Conservation (phyloP, 768 basidiomycete genomes). For the Termitomyces sp. region DNA sequence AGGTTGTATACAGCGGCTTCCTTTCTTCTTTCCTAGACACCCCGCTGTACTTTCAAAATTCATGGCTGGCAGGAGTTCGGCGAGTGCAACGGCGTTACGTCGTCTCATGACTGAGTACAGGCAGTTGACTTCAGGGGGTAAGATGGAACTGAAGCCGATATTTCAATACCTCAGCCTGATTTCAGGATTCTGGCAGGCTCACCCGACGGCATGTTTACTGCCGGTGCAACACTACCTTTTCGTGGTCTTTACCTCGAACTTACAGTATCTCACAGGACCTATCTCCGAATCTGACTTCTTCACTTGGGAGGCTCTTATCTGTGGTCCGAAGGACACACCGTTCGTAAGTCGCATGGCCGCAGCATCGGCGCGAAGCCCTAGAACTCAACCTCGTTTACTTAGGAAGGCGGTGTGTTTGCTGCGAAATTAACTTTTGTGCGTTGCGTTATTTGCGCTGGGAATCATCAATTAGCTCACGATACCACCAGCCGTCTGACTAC, state of each 20-base stretch:
- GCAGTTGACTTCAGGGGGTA: slow-evolving; percentile 76
- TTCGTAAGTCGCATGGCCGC: slow-evolving; percentile 51
- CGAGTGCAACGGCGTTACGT: slow-evolving; percentile 67
- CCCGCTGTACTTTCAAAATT: neutral
- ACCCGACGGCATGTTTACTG: slow-evolving; percentile 95
- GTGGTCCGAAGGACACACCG: slow-evolving; percentile 91
- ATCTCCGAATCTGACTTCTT: slow-evolving; percentile 92
- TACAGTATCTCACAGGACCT: slow-evolving; percentile 49
- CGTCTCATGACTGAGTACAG: slow-evolving; percentile 93
- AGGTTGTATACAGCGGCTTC: neutral
- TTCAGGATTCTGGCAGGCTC: slow-evolving; percentile 43
- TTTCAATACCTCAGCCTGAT: slow-evolving; percentile 6
- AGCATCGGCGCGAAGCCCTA: neutral
- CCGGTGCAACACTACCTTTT: slow-evolving; percentile 38
- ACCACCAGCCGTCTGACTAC: slow-evolving; percentile 80
- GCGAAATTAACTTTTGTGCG: slow-evolving; percentile 90
- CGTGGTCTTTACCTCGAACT: neutral
- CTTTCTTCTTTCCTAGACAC: neutral
- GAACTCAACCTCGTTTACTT: slow-evolving; percentile 2
- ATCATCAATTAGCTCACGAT: neutral
- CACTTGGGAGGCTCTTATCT: slow-evolving; percentile 93
- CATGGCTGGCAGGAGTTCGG: slow-evolving; percentile 52
- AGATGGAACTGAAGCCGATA: slow-evolving; percentile 9
- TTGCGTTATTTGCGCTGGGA: slow-evolving; percentile 12
- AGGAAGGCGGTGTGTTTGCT: slow-evolving; percentile 95